Conservation (phyloP, 129 eudicot genomes). For the Flaveria sonorensis region DNA sequence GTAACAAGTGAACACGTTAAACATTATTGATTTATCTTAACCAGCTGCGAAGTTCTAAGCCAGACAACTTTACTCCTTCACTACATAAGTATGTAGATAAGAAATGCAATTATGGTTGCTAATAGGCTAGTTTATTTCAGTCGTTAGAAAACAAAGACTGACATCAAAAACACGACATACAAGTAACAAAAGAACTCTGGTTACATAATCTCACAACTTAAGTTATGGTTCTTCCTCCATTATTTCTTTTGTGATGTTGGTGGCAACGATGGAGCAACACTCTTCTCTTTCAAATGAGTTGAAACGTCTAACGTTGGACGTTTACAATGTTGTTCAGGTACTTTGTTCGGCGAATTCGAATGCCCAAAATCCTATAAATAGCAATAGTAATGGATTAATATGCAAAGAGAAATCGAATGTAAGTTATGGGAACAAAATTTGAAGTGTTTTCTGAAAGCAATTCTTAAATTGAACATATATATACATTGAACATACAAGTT, state of each 20-base stretch:
- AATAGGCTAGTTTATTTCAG: conserved; percentile 28
- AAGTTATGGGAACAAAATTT: too few species aligned
- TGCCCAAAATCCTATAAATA: conserved; percentile 28
- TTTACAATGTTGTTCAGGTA: conserved; percentile 24
- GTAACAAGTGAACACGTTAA: too few species aligned
- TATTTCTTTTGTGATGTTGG: conserved; percentile 48
- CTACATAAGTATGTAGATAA: not conserved
- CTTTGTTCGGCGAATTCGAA: conserved; percentile 21
- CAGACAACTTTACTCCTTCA: not conserved
- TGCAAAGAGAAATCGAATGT: not conserved
- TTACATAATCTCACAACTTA: conserved; percentile 24
- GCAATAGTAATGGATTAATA: not conserved
- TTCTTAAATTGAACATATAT: not conserved
- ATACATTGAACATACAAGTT: not conserved
- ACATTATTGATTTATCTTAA: not conserved
- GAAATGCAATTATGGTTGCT: conserved; percentile 9
- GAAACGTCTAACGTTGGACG: conserved; percentile 30
- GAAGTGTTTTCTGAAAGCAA: not conserved
- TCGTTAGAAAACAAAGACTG: conserved; percentile 17
- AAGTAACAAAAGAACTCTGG: conserved; percentile 23
- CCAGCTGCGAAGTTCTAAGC: not conserved
- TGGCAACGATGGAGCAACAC: conserved; percentile 40
- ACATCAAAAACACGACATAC: conserved; percentile 21
- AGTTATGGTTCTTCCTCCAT: conserved; percentile 37
- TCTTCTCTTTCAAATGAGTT: conserved; percentile 28